These are phyloP conservation scores for Blastocrithidia nonstop DNA, from an alignment of 208 protist species.

Conservation along the genomic window DNA sequence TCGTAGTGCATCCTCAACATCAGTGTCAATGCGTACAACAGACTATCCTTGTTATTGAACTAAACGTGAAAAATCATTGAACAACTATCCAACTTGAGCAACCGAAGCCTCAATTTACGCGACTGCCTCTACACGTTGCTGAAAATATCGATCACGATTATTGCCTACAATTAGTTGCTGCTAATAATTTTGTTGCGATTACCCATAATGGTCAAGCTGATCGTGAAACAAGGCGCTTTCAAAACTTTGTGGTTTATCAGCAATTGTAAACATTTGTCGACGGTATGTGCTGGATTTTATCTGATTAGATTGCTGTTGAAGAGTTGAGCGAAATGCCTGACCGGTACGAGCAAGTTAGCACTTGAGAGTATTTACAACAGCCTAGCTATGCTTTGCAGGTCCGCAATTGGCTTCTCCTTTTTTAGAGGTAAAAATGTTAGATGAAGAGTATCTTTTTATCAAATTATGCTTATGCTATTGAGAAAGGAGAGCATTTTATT, in stretches of 20 bases:
- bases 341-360: conserved; percentile 51
- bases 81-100: conserved; percentile 79
- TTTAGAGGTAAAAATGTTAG: neutral
- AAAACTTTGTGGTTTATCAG: conserved; percentile 61
- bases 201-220: conserved; percentile 34
- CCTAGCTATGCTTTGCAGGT: conserved; percentile 19
- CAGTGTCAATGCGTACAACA: conserved; percentile 80
- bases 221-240: conserved; percentile 84
- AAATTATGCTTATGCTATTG: too few relatives aligned
- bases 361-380: conserved; percentile 68
- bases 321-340: conserved; percentile 64
- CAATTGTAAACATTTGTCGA: conserved; percentile 65
- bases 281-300: conserved; percentile 64
- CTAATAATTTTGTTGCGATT: conserved; percentile 53
- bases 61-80: conserved; percentile 84
- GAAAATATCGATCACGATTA: conserved; percentile 66
- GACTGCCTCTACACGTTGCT: conserved; percentile 69
- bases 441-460: too few relatives aligned
- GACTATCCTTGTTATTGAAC: conserved; percentile 87
- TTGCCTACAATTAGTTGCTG: conserved; percentile 37
- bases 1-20: conserved; percentile 63
- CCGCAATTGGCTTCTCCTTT: conserved; percentile 3
- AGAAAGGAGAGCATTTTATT: conserved; percentile 30
- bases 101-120: conserved; percentile 78
- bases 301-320: conserved; percentile 61